Evolutionary conservation across 441 rosid genomes (phyloP).

Genomic region (Metrosideros polymorpha): DNA sequence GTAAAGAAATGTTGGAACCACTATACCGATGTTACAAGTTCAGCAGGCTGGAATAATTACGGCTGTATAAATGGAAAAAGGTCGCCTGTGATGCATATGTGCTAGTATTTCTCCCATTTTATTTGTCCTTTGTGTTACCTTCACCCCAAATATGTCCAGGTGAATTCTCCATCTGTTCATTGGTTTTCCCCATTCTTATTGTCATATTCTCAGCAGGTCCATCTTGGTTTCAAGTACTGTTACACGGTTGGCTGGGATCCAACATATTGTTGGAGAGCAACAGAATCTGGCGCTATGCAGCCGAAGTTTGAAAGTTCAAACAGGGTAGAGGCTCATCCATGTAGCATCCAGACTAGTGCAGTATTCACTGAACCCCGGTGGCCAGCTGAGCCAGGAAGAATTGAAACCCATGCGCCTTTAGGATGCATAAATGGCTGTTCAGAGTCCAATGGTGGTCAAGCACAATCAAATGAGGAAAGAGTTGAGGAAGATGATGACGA

Average conservation of each 20-base stretch:
- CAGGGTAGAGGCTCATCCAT: conserved; percentile 34
- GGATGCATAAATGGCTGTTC: conserved; percentile 45
- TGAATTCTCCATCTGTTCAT: background rate
- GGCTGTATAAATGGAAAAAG: background rate
- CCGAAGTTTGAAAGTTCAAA: conserved; percentile 42
- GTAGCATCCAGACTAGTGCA: conserved; percentile 21
- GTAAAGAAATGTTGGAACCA: background rate
- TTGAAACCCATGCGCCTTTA: conserved; percentile 47
- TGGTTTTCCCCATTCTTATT: background rate
- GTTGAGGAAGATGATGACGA: conserved; percentile 47
- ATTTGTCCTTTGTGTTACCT: background rate
- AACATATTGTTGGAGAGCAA: background rate
- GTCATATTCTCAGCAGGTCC: background rate
- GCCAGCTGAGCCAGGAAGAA: conserved; percentile 35
- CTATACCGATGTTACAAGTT: background rate
- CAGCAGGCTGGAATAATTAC: background rate
- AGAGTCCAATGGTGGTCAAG: conserved; percentile 57
- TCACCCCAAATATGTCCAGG: background rate
- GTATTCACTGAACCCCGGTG: conserved; percentile 77
- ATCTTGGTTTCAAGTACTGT: background rate
- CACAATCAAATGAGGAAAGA: conserved; percentile 35
- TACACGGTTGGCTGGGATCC: background rate
- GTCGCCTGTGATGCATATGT: background rate
- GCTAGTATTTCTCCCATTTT: background rate
- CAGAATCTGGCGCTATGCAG: conserved; percentile 42